Base-by-base conservation (phyloP, 495 filamentous ascomycete species). In the Hypoxylon cercidicola region DNA sequence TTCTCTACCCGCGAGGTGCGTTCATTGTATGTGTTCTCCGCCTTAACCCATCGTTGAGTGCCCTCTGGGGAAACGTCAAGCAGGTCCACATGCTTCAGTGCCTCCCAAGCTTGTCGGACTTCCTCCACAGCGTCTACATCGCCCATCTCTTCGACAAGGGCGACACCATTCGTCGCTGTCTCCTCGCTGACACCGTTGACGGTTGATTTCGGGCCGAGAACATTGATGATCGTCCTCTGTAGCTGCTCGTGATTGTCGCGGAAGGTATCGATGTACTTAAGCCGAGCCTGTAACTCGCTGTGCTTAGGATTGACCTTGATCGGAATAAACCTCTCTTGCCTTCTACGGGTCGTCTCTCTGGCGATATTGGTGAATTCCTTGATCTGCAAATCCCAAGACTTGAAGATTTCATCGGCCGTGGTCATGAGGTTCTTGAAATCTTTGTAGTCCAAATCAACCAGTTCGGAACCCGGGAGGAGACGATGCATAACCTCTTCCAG, bases 41-140 rank as follows among this genome's bases (percentile, higher is more conserved):
- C 94, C 62, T 92, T 87, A 21, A 91, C 90, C 93, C 95, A 99
- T 52, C 89, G 84, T 57, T 90, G 87, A 10, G 93, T 96, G 44
- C 95, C 95, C 74, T 96, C 91, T 0, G 83, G 83, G 6, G 93
- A 89, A 23, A 97, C 91, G 77, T 99, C 95, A 16, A 99, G 83
- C 9, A 98, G 88, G 74, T 99, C 96, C 4, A 98, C 93, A 74
- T 97, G 92, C 74, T 90, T 93, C 47, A 99, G 77, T 43, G 92
- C 92, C 62, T 90, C 91, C 79, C 96, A 99, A 23, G 95, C 95
- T 77, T 97, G 90, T 28, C 88, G 85, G 37, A 99, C 95, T 77
- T 98, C 95, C 67, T 97, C 90, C 13, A 97, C 93, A n/a, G 95
- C 95, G 78, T 99, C 95, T 15, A 98, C 91, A 77, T 98, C 94